Base-by-base conservation (phyloP, 2,329 filamentous ascomycete genomes). In the Escovopsis weberi region DNA sequence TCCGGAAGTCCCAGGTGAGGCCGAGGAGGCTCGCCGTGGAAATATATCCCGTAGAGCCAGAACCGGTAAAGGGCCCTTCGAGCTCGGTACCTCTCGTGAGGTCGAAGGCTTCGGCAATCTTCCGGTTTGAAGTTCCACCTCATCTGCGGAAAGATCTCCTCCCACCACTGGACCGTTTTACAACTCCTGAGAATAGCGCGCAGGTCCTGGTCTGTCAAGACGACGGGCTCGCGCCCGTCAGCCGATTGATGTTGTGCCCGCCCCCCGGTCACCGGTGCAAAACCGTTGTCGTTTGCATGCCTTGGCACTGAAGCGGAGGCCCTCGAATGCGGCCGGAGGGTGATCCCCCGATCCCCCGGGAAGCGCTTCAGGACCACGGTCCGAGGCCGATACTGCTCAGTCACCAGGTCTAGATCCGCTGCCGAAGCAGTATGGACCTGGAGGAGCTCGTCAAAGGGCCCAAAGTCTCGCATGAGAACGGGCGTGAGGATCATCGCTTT, bases 21-120 rank as follows among this genome's bases (percentile, higher is more conserved):
- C 26, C 59, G 55, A 9, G 58, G 61, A 33, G 58, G 55, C 30
- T 64, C 63, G 10, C 65, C 64, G 38, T 75, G 70, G 45, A 74
- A 74, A 46, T 70, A 67, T 32, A 64, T 62, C 6, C 68, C 62
- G 47, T 70, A 75, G 4, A 72, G 59, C 70, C 71, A 74, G 71
- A 71, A 76, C 30, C 62, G 57, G 40, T 71, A 72, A 28, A 75
- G 53, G 1, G 68, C 71, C 46, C 63, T 62, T 5, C 72, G 65
- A 40, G 74, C 60, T 39, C 70, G 64, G n/a, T 54, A 48, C 26
- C 59, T 59, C 50, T 76, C 72, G 26, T 61, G 55, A 0, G 53
- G 41, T 7, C 55, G 55, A 6, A 75, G 59, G 33, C 59, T 60
- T 12, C 72, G 65, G 35, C 67, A 65, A 39, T 67, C 56, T 43